A percentile compares a stretch with the other conserved stretches of the same genome.
Evolutionary conservation across 495 filamentous ascomycete species (phyloP).

Genomic region (Xylaria venustula): DNA sequence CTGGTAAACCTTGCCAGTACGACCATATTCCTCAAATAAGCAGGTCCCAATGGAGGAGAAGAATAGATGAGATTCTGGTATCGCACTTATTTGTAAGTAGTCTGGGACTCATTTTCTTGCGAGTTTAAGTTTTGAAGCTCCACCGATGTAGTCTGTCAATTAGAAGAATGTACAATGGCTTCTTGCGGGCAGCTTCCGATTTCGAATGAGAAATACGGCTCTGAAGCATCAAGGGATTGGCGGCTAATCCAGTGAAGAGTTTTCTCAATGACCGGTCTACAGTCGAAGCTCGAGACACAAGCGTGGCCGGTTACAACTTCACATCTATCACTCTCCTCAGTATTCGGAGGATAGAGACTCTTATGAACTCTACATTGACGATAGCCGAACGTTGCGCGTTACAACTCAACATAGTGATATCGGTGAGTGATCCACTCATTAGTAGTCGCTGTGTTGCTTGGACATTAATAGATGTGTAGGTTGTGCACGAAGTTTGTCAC

Average conservation of each 20-base stretch:
- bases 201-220: not conserved
- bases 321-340: not conserved
- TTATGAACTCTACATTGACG: not conserved
- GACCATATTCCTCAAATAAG: not conserved
- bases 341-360: not conserved
- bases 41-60: not conserved
- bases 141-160: no score
- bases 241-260: not conserved
- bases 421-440: not conserved
- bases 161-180: no score
- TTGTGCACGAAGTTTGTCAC: conserved; percentile 3
- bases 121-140: no score
- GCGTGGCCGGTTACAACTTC: not conserved
- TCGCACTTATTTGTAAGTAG: not conserved
- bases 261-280: not conserved
- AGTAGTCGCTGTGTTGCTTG: not conserved
- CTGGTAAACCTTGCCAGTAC: not conserved
- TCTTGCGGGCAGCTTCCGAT: not conserved
- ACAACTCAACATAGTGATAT: not conserved
- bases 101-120: not conserved
- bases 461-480: not conserved
- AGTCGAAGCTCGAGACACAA: not conserved
- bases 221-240: no score
- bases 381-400: not conserved
- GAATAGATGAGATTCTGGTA: not conserved